These are phyloP conservation scores for Hanseniaspora lachancei DNA, from an alignment of 805 yeast genomes.

Conservation along the genomic window DNA sequence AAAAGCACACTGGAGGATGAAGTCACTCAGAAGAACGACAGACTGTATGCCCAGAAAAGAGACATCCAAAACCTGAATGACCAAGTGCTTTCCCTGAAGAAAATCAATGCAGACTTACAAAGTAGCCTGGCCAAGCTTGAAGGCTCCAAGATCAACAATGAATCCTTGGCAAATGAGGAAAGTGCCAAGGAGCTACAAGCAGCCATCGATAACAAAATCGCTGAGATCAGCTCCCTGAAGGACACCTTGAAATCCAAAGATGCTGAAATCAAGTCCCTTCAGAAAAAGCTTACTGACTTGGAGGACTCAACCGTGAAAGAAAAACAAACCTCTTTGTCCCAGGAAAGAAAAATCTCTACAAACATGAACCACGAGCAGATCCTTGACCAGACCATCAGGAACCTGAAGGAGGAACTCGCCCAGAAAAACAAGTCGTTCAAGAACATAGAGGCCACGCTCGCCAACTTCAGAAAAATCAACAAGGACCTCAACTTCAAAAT, in stretches of 20 bases:
- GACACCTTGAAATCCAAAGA: not conserved
- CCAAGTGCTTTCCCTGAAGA: conserved; percentile 51
- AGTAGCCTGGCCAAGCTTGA: not conserved
- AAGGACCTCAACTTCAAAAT: conserved; percentile 57
- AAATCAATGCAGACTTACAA: not conserved
- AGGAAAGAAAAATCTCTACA: conserved; percentile 14
- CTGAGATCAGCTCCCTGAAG: not conserved
- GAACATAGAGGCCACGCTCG: conserved; percentile 43
- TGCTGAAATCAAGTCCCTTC: not conserved
- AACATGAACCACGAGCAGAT: conserved; percentile 3
- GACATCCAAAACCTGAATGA: conserved; percentile 56
- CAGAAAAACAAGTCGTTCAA: conserved; percentile 38
- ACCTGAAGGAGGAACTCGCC: conserved; percentile 42
- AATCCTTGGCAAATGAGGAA: conserved; percentile 27
- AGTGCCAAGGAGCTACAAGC: conserved; percentile 24
- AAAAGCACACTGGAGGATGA: conserved; percentile 69
- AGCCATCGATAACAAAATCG: not conserved
- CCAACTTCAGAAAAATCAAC: conserved; percentile 43
- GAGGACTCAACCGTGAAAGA: not conserved
- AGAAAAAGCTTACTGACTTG: not conserved
- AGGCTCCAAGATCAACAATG: conserved; percentile 27
- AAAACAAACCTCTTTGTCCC: not conserved
- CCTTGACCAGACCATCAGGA: conserved; percentile 21
- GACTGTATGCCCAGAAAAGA: conserved; percentile 66
- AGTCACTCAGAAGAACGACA: conserved; percentile 55